phyloP scores from a whole-genome alignment of 371 early-diverging fungal genomes.

The Syncephalastrum monosporum region DNA sequence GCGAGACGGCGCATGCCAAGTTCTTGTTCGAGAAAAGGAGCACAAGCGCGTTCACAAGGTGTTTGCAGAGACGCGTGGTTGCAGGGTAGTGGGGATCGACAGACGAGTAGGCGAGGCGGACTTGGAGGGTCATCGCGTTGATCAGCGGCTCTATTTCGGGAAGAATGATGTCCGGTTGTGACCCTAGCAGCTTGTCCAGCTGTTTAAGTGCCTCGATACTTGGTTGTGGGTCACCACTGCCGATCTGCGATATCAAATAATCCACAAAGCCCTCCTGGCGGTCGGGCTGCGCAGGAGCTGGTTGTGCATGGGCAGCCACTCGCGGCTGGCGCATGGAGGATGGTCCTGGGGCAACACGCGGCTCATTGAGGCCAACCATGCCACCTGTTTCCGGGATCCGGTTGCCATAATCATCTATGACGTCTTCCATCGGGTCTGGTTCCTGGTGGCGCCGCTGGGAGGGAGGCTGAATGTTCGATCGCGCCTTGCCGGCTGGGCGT shows the following conservation, averaged over 20 bases:
- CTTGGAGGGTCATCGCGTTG: slow-evolving; percentile 75
- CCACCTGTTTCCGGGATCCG: slow-evolving; percentile 16
- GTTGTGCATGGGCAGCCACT: slow-evolving; percentile 22
- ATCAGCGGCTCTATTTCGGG: slow-evolving; percentile 70
- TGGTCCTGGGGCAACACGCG: slow-evolving; percentile 15
- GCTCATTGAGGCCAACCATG: slow-evolving; percentile 15
- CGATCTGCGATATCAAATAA: slow-evolving; percentile 73
- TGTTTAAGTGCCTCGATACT: slow-evolving; percentile 83
- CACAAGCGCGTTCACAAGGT: slow-evolving; percentile 76
- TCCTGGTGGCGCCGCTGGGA: slow-evolving; percentile 23
- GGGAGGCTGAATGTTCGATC: slow-evolving; percentile 19
- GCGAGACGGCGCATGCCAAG: slow-evolving; percentile 61
- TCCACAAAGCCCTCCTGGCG: slow-evolving; percentile 56
- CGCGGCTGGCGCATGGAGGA: slow-evolving; percentile 26
- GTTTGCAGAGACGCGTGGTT: slow-evolving; percentile 67
- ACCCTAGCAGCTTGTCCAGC: slow-evolving; percentile 65
- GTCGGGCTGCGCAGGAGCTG: slow-evolving; percentile 13
- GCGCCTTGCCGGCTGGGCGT: slow-evolving; percentile 31
- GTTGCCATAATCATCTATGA: slow-evolving; percentile 38
- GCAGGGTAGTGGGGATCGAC: slow-evolving; percentile 52
- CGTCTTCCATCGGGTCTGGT: slow-evolving; percentile 54
- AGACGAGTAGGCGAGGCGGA: slow-evolving; percentile 73
- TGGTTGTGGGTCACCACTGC: slow-evolving; percentile 65
- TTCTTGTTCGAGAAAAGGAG: slow-evolving; percentile 69
- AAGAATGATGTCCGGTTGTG: slow-evolving; percentile 51